phyloP scores from a whole-genome alignment of 768 basidiomycete species.

The Chalciporus sphaerocephalus region DNA sequence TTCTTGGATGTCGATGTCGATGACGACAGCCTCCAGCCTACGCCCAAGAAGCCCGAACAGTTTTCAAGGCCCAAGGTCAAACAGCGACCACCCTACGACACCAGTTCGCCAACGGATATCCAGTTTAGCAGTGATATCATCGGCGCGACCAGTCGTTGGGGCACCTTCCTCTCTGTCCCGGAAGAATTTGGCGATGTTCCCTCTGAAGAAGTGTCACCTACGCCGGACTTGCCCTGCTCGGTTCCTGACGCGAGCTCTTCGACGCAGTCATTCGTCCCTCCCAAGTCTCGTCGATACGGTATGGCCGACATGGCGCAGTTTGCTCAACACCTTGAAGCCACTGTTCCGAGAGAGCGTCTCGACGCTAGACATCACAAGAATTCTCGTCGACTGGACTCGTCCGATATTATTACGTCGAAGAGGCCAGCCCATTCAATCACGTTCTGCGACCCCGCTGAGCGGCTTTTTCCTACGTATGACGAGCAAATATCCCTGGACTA shows the following conservation, averaged over 20 bases:
- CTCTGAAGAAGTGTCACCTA: background rate
- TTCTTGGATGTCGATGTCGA: conserved; percentile 13
- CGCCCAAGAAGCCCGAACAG: background rate
- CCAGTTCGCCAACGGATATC: background rate
- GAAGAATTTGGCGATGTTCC: background rate
- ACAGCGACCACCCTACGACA: conserved; percentile 14
- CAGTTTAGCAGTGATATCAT: conserved; percentile 15
- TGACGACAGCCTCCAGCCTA: background rate
- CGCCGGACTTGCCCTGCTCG: background rate
- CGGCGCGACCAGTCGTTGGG: conserved; percentile 6
- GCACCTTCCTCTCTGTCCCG: conserved; percentile 13
- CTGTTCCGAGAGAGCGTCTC: background rate
- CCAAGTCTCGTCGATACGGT: conserved; percentile 8
- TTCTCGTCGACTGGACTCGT: background rate
- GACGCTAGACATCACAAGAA: background rate
- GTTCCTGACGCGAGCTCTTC: conserved; percentile 1
- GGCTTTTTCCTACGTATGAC: background rate
- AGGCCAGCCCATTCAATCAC: background rate
- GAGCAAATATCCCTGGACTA: background rate
- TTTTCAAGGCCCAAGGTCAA: background rate
- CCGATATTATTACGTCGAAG: background rate
- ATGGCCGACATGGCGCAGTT: conserved; percentile 7
- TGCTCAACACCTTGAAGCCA: background rate
- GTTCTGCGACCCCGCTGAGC: background rate
- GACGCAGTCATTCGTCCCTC: background rate